Evolutionary conservation across 352 stramenopile species (phyloP), one percentile per base, ranked within the genome.

Genomic region (Pythium periplocum): DNA sequence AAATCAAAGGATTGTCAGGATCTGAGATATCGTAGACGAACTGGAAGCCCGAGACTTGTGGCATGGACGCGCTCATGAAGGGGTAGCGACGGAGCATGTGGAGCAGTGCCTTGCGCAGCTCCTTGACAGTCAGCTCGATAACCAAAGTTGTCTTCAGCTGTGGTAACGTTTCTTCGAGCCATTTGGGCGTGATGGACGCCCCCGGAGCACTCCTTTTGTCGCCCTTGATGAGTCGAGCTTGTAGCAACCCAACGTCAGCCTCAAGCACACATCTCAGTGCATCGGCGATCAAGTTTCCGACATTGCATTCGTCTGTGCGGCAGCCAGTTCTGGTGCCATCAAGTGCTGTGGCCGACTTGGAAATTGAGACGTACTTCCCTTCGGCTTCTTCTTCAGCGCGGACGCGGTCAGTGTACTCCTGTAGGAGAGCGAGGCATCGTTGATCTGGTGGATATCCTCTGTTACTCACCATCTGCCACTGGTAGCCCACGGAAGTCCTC

Each of bases 141-240:
- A 89, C 69, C 6, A 83, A 59, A 9, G 70, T 76, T 26, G 60
- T 58, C 34, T 75, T 75, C 9, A 73, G 67, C 34, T 92, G 74
- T 2, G 86, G 86, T 2, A 96, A 52, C 44, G 79, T 83, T 35
- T 69, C 74, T 46, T 88, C 67, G 32, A 96, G 59, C 65, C 86
- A 85, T 6, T 71, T 71, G 5, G 64, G 52, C 0, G 71, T 90
- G 50, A 96, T 73, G 8, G 62, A 51, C 40, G 80, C 62, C 6
- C 76, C 75, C 1, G 75, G 58, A 34, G 64, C 44, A 55, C 90
- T 78, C 7, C 86, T 50, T 26, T 51, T 11, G 48, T 96, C 84
- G 32, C 81, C 84, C 59, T 90, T 85, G 53, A 96, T 90, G 47
- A 86, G 83, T 1, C 74, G 81, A n/a, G 78, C 86, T 53, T 94